Evolutionary conservation across 140 eudicot species (phyloP).

Genomic region (Ambrosia hybrid): DNA sequence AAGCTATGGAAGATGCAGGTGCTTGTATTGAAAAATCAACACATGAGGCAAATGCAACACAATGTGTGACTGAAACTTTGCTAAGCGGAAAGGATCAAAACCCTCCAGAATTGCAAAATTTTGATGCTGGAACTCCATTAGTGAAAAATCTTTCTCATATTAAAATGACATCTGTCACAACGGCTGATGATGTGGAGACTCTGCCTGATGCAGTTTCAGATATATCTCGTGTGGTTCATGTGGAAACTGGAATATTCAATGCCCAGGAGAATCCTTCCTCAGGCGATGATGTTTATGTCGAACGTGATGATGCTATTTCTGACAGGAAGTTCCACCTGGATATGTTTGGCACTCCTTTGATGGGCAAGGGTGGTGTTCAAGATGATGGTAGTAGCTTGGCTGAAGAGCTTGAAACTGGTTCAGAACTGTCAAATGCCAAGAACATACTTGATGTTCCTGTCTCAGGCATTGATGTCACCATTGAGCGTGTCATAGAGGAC

Average conservation of each 20-base stretch:
- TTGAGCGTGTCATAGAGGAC: constrained; percentile 12
- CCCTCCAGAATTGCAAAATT: not conserved
- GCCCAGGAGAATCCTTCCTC: constrained; percentile 21
- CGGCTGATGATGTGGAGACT: constrained; percentile 9
- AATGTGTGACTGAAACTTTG: constrained; percentile 1
- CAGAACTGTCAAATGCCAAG: constrained; percentile 8
- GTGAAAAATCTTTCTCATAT: not conserved
- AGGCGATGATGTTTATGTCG: constrained; percentile 7
- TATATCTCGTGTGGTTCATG: constrained; percentile 5
- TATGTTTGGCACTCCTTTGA: not conserved
- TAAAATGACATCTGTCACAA: not conserved
- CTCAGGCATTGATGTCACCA: not conserved
- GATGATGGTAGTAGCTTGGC: constrained; percentile 1
- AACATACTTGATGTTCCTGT: not conserved
- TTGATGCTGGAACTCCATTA: constrained; percentile 13
- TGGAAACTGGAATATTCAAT: not conserved
- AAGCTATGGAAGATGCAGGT: constrained; percentile 17
- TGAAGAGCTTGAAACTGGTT: constrained; percentile 24
- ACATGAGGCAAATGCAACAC: no score
- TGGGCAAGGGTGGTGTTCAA: constrained; percentile 16
- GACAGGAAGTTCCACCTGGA: not conserved
- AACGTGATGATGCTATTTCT: constrained; percentile 13
- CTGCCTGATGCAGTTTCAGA: constrained; percentile 12
- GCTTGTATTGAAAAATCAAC: not conserved
- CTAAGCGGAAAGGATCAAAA: not conserved